These are phyloP conservation scores for Stentor coeruleus DNA, from an alignment of 73 alveolate genomes.

Conservation along the genomic window DNA sequence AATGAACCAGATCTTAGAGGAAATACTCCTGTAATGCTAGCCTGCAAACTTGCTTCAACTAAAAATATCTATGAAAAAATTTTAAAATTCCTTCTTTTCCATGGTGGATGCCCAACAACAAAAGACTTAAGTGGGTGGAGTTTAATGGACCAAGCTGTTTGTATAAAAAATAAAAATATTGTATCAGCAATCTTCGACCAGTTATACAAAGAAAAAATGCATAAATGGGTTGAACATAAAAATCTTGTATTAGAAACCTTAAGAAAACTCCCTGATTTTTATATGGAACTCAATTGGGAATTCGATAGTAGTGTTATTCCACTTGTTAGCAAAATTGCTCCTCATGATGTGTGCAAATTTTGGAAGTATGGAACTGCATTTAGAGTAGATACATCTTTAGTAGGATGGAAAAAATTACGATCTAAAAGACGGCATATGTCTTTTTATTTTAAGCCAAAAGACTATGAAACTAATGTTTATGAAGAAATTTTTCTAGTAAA, in stretches of 20 bases:
- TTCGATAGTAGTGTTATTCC: conserved; percentile 17
- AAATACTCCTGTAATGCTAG: conserved; percentile 25
- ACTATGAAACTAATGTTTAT: neutral
- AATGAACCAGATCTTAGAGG: neutral
- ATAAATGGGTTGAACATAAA: neutral
- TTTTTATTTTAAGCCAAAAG: neutral
- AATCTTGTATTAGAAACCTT: neutral
- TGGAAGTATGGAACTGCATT: conserved; percentile 4
- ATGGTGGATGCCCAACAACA: neutral
- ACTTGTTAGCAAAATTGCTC: conserved; percentile 2
- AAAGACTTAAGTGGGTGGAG: conserved; percentile 6
- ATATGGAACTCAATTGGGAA: conserved; percentile 21
- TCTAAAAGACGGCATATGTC: conserved; percentile 1
- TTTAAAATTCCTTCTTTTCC: neutral
- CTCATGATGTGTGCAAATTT: neutral
- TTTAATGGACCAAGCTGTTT: neutral
- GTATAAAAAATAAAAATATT: neutral
- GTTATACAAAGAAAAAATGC: neutral
- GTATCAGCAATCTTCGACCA: neutral
- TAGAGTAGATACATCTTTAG: conserved; percentile 15
- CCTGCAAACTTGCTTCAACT: neutral
- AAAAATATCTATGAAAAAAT: neutral
- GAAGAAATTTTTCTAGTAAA: neutral
- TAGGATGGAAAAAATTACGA: conserved; percentile 16
- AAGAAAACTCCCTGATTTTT: neutral